These are phyloP conservation scores for Nicotiana undulata DNA, from an alignment of 257 asterid genomes.

Conservation along the genomic window DNA sequence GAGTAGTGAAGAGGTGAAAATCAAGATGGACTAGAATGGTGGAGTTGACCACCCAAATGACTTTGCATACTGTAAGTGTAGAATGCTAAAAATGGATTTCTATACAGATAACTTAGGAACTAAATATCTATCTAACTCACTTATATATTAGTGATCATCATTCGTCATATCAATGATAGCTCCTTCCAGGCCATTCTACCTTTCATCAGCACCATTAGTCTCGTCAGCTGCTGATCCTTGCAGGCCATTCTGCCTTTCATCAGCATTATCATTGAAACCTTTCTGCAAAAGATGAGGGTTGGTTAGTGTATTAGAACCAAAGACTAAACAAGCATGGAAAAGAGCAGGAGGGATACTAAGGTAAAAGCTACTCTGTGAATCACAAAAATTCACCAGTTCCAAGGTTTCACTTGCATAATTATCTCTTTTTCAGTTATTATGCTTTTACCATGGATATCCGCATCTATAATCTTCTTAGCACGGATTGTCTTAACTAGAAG, in stretches of 20 bases:
- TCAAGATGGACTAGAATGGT: neutral
- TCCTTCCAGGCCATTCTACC: neutral
- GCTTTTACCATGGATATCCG: neutral
- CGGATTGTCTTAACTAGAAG: neutral
- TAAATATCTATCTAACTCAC: neutral
- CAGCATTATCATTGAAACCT: constrained; percentile 2
- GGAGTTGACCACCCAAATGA: neutral
- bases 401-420: neutral
- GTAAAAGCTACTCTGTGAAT: neutral
- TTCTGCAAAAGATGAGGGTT: constrained; percentile 31
- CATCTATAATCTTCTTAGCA: neutral
- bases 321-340: neutral
- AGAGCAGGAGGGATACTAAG: neutral
- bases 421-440: neutral
- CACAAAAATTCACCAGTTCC: neutral
- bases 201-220: constrained; percentile 8
- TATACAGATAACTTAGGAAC: neutral
- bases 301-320: neutral
- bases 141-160: neutral
- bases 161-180: neutral
- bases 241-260: constrained; percentile 16
- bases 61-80: neutral
- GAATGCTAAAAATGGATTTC: neutral
- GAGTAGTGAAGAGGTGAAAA: neutral
- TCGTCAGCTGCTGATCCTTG: constrained; percentile 17